A percentile compares a stretch with the other conserved stretches of the same genome.
Evolutionary conservation across 768 basidiomycete genomes (phyloP).

Genomic region (Mycena epipterygia): DNA sequence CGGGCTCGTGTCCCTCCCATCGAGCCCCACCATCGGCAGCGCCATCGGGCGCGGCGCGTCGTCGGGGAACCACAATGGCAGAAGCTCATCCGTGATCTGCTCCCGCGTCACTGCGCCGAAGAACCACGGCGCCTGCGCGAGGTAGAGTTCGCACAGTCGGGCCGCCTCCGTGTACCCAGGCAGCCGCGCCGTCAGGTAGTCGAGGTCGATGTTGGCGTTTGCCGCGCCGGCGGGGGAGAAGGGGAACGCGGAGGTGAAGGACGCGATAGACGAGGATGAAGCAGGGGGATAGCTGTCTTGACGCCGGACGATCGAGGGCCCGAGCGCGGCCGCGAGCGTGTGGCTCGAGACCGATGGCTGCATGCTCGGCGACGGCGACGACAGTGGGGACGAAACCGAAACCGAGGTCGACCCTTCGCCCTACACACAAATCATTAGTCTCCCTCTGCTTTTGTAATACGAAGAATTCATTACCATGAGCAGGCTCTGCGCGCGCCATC

Average conservation of each 20-base stretch:
- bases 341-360: slow-evolving; percentile 34
- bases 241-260: slow-evolving; percentile 60
- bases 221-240: slow-evolving; percentile 53
- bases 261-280: slow-evolving; percentile 21
- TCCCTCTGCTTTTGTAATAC: background rate
- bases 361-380: slow-evolving; percentile 18
- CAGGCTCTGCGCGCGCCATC: slow-evolving; percentile 55
- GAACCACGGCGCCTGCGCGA: slow-evolving; percentile 87
- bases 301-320: slow-evolving; percentile 12
- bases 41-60: slow-evolving; percentile 50
- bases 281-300: slow-evolving; percentile 20
- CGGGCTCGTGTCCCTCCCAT: slow-evolving; percentile 34
- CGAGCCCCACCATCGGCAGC: too few species aligned
- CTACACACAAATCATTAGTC: slow-evolving; percentile 38
- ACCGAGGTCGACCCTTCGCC: too few species aligned
- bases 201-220: slow-evolving; percentile 59
- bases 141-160: slow-evolving; percentile 75
- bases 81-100: slow-evolving; percentile 74
- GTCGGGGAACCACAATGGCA: slow-evolving; percentile 76
- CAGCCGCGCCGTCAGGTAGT: slow-evolving; percentile 64
- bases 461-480: slow-evolving; percentile 60
- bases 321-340: slow-evolving; percentile 10
- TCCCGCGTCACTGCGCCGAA: slow-evolving; percentile 76
- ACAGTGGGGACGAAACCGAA: too few species aligned
- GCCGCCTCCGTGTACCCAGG: slow-evolving; percentile 72